Conservation (phyloP, 2,329 filamentous ascomycete genomes). For the Corinectria fuckeliana region DNA sequence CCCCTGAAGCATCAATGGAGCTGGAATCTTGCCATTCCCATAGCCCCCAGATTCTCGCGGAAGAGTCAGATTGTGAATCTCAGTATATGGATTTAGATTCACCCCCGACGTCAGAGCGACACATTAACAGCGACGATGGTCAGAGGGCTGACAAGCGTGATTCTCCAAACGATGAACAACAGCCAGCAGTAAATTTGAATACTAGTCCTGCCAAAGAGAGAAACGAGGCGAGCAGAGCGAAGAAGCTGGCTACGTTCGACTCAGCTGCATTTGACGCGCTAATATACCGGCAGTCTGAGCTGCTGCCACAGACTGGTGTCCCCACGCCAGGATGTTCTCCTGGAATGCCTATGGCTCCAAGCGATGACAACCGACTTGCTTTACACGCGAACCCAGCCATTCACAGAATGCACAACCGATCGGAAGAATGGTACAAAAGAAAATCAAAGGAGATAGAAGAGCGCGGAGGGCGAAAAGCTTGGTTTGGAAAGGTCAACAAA, state of each 20-base stretch:
- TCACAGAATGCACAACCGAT: slow-evolving; percentile 52
- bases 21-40: slow-evolving; percentile 7
- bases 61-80: slow-evolving; percentile 7
- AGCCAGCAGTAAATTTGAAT: neutral
- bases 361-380: slow-evolving; percentile 46
- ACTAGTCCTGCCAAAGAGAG: slow-evolving; percentile 8
- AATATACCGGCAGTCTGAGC: slow-evolving; percentile 47
- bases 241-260: slow-evolving; percentile 25
- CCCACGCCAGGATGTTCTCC: slow-evolving; percentile 3
- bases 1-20: slow-evolving; percentile 3
- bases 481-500: slow-evolving; percentile 54
- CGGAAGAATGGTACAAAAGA: slow-evolving; percentile 52
- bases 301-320: slow-evolving; percentile 35
- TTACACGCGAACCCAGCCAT: slow-evolving; percentile 58
- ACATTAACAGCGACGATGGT: slow-evolving; percentile 13
- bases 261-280: slow-evolving; percentile 45
- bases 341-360: slow-evolving; percentile 13
- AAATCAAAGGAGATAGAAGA: slow-evolving; percentile 58
- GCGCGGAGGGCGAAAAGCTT: slow-evolving; percentile 57
- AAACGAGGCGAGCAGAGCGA: slow-evolving; percentile 17
- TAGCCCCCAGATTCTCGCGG: neutral
- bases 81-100: neutral
- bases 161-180: slow-evolving; percentile 2
- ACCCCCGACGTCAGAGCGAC: neutral
- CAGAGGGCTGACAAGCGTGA: slow-evolving; percentile 21